Evolutionary conservation across 2,329 filamentous ascomycete genomes (phyloP).

Genomic region (Calonectria multiphialidica): DNA sequence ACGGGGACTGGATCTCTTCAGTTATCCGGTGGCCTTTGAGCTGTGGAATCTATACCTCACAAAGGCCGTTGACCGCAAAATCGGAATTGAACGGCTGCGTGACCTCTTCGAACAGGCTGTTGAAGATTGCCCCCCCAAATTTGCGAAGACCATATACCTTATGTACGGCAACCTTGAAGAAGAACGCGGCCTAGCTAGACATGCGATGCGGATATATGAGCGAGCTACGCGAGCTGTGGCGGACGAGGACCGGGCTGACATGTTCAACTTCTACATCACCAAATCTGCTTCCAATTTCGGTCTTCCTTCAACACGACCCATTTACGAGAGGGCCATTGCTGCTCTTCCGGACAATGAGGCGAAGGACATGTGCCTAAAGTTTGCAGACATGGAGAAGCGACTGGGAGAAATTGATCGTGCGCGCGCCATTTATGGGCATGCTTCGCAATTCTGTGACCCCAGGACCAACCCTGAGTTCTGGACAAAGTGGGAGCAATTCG

Average conservation of each 20-base stretch:
- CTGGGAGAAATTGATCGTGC: slow-evolving; percentile 95
- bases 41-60: slow-evolving; percentile 98
- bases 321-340: slow-evolving; percentile 95
- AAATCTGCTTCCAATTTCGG: slow-evolving; percentile 99
- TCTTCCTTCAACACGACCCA: slow-evolving; percentile 90
- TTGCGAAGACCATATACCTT: slow-evolving; percentile 94
- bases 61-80: slow-evolving; percentile 96
- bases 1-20: slow-evolving; percentile 96
- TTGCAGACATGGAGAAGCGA: slow-evolving; percentile 94
- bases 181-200: slow-evolving; percentile 91
- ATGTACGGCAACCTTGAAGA: slow-evolving; percentile 99
- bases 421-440: slow-evolving; percentile 95
- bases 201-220: slow-evolving; percentile 99
- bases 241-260: slow-evolving; percentile 93
- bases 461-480: slow-evolving; percentile 91
- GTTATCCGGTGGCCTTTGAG: slow-evolving; percentile 97
- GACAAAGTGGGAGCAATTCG: slow-evolving; percentile 97
- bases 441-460: slow-evolving; percentile 96
- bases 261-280: slow-evolving; percentile 99
- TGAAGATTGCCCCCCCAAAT: slow-evolving; percentile 93
- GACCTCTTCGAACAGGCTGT: slow-evolving; percentile 98
- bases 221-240: slow-evolving; percentile 93
- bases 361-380: slow-evolving; percentile 98
- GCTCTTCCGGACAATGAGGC: slow-evolving; percentile 94
- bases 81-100: slow-evolving; percentile 91